Conservation (phyloP, 2,329 filamentous ascomycete genomes). For the Colletotrichum aenigma region DNA sequence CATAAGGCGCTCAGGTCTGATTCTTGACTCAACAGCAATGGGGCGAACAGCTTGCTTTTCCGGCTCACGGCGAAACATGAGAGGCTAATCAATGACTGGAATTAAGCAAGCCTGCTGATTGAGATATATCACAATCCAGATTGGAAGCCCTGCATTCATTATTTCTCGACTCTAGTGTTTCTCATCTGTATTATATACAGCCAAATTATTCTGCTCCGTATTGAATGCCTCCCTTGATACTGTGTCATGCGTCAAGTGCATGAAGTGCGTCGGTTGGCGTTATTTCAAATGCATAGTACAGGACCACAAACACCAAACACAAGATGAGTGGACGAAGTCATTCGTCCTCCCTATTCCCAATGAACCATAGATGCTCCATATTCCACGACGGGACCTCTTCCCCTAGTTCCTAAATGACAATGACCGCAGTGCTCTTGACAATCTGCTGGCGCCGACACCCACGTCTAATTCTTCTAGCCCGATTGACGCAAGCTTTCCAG, state of each 20-base stretch:
- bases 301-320: background rate
- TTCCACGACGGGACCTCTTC: background rate
- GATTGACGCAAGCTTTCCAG: background rate
- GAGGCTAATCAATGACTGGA: accelerated
- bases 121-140: background rate
- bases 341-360: background rate
- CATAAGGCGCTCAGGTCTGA: background rate
- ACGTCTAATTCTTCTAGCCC: background rate
- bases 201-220: background rate
- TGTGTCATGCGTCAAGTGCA: background rate
- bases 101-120: background rate
- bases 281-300: background rate
- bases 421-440: background rate
- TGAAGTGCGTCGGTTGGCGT: background rate
- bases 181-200: background rate
- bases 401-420: background rate
- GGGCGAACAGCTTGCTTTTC: no score
- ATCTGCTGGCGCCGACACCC: background rate
- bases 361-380: background rate
- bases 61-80: accelerated
- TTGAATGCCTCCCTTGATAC: background rate
- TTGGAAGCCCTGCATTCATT: accelerated
- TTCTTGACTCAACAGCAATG: background rate
- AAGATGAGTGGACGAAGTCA: background rate
- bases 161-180: background rate